Base-by-base conservation (phyloP, 1,139 yeast genomes). In the Geotrichum australiense region DNA sequence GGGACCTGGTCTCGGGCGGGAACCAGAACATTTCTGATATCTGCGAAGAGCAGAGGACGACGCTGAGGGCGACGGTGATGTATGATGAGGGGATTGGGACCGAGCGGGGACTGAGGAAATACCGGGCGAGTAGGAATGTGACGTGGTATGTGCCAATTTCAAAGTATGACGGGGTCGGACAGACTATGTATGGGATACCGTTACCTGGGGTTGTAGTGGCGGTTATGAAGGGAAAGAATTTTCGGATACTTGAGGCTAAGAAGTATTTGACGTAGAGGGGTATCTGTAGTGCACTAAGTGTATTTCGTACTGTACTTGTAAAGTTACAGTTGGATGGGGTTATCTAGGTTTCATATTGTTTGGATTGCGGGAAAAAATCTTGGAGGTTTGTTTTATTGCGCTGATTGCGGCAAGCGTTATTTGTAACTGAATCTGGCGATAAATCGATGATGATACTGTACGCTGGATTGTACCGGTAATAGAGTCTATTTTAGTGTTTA, bases 81-180 rank as follows among this genome's bases (percentile, higher is more conserved):
- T 36, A 41, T 26, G 43, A 41, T 15, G 14, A 35, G 3, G 10
- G 28, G 10, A 36, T n/a, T 6, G 15, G 14, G 19, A 10, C 18
- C 7, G 24, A 22, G 11, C 5, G 15, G 14, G 11, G 23, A 5
- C 21, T 41, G 11, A 35, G 18, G 8, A 20, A 30, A 32, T 41
- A 35, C 30, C 18, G 16, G 14, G 20, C 28, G 10, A 31, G 26
- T 15, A 30, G 29, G 14, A 24, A 27, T 18, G 31, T 27, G 12
- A 18, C 33, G 3, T 35, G 31, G 20, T 20, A 30, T 8, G 43
- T 41, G 4, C 35, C 43, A 7, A 36, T 41, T 15, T 41, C 43
- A 11, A 41, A 41, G 25, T 16, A 23, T 6, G 43, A 37, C 18
- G 43, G 43, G 8, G 36, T 41, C 16, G 43, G 43, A 3, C 39